phyloP scores from a whole-genome alignment of 106 monocot species.

The Dioscorea dumetorum region DNA sequence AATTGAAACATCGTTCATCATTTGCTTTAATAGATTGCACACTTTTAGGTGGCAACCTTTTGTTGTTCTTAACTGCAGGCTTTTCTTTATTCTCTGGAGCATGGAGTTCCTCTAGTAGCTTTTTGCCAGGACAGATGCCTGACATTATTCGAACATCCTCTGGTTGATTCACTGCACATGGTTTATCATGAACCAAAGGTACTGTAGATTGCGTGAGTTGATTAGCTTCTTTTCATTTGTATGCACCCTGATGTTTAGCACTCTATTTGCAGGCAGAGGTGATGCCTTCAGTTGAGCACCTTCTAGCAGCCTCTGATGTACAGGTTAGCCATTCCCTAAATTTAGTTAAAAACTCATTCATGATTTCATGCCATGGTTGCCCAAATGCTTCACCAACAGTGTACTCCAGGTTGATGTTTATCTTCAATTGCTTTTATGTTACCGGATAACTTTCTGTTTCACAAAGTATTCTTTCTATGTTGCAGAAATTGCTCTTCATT shows the following conservation, averaged over 20 bases:
- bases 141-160: conserved; percentile 75
- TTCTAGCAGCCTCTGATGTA: conserved; percentile 63
- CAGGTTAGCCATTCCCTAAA: conserved; percentile 37
- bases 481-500: conserved; percentile 71
- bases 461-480: too few species aligned
- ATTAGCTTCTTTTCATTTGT: neutral
- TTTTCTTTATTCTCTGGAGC: conserved; percentile 75
- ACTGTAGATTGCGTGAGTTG: neutral
- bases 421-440: too few species aligned
- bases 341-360: too few species aligned
- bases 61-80: conserved; percentile 41
- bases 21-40: too few species aligned
- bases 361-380: too few species aligned
- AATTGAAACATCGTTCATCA: too few species aligned
- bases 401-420: too few species aligned
- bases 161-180: conserved; percentile 69
- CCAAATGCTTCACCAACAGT: too few species aligned
- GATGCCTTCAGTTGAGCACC: conserved; percentile 67
- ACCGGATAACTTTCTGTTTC: too few species aligned
- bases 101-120: conserved; percentile 75
- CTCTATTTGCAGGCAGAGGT: conserved; percentile 55
- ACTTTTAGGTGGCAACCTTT: too few species aligned
- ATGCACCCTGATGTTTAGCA: conserved; percentile 5
- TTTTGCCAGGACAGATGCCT: conserved; percentile 80
- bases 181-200: conserved; percentile 92